Evolutionary conservation across 2,329 filamentous ascomycete species (phyloP).

Genomic region (Aspergillus persii): DNA sequence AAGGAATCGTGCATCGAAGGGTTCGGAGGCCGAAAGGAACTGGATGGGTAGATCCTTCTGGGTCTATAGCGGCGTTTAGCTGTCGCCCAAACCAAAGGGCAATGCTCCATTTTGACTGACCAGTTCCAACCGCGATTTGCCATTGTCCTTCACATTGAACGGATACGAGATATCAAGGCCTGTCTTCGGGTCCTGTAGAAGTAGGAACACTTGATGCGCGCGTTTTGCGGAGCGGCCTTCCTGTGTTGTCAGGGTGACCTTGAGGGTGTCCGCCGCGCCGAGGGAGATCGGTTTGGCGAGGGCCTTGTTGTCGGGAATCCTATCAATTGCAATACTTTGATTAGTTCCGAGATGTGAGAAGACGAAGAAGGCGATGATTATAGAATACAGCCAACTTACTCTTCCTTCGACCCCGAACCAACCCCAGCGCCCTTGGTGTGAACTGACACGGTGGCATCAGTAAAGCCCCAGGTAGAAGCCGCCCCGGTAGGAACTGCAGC

Average conservation of each 20-base stretch:
- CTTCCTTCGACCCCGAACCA: slow-evolving; percentile 54
- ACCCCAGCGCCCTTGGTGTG: slow-evolving; percentile 59
- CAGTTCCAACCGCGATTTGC: slow-evolving; percentile 80
- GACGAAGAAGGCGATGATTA: neutral
- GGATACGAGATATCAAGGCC: slow-evolving; percentile 86
- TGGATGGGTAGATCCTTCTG: slow-evolving; percentile 87
- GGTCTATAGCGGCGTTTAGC: slow-evolving; percentile 54
- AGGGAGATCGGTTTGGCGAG: slow-evolving; percentile 65
- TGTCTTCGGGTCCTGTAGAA: slow-evolving; percentile 69
- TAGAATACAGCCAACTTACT: slow-evolving; percentile 40
- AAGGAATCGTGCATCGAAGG: slow-evolving; percentile 76
- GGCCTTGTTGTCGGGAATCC: slow-evolving; percentile 59
- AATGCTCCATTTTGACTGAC: slow-evolving; percentile 53
- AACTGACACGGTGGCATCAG: slow-evolving; percentile 62
- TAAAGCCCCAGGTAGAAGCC: slow-evolving; percentile 59
- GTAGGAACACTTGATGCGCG: slow-evolving; percentile 90
- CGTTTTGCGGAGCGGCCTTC: slow-evolving; percentile 76
- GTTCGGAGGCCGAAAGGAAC: slow-evolving; percentile 65
- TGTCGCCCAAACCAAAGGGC: neutral
- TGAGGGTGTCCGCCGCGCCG: slow-evolving; percentile 69
- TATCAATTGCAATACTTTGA: slow-evolving; percentile 31
- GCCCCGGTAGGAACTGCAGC: slow-evolving; percentile 41
- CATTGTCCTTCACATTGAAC: slow-evolving; percentile 78
- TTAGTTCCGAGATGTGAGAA: neutral
- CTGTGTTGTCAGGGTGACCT: slow-evolving; percentile 76